phyloP scores from a whole-genome alignment of 2,329 filamentous ascomycete genomes.

The Trichoderma oligosporum region DNA sequence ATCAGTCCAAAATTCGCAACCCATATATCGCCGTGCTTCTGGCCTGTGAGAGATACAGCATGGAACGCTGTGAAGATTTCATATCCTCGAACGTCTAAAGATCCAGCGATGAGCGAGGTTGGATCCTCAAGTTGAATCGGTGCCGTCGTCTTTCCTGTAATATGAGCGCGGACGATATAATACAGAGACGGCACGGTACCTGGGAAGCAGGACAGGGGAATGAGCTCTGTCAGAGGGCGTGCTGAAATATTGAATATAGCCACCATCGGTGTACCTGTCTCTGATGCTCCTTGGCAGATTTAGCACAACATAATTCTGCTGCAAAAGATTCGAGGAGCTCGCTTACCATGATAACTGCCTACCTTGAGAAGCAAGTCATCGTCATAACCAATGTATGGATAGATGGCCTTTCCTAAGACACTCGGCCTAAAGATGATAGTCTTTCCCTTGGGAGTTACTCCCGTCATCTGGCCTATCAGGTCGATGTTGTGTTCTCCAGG shows the following conservation, averaged over 20 bases:
- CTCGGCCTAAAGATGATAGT: conserved; percentile 80
- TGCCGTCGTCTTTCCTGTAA: conserved; percentile 57
- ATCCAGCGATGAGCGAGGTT: conserved; percentile 55
- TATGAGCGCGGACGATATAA: conserved; percentile 74
- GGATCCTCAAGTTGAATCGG: conserved; percentile 44
- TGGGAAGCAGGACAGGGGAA: conserved; percentile 69
- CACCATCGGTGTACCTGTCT: conserved; percentile 70
- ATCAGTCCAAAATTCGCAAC: conserved; percentile 74
- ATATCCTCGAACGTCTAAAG: conserved; percentile 64
- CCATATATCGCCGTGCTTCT: conserved; percentile 36
- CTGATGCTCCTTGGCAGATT: conserved; percentile 41
- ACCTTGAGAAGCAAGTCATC: conserved; percentile 72
- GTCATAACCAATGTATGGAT: conserved; percentile 72
- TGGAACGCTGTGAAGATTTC: conserved; percentile 79
- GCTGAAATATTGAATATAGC: conserved; percentile 79
- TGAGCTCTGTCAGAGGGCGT: conserved; percentile 60
- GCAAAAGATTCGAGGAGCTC: not conserved
- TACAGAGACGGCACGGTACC: conserved; percentile 55
- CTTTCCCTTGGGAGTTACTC: conserved; percentile 63
- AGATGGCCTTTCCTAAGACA: conserved; percentile 65
- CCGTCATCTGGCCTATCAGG: conserved; percentile 78
- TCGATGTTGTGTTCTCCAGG: conserved; percentile 75
- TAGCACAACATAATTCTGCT: not conserved
- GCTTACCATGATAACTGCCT: conserved; percentile 67
- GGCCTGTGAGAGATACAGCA: conserved; percentile 53